These are phyloP conservation scores for Mycena polygramma DNA, from an alignment of 768 basidiomycete genomes.

Conservation along the genomic window DNA sequence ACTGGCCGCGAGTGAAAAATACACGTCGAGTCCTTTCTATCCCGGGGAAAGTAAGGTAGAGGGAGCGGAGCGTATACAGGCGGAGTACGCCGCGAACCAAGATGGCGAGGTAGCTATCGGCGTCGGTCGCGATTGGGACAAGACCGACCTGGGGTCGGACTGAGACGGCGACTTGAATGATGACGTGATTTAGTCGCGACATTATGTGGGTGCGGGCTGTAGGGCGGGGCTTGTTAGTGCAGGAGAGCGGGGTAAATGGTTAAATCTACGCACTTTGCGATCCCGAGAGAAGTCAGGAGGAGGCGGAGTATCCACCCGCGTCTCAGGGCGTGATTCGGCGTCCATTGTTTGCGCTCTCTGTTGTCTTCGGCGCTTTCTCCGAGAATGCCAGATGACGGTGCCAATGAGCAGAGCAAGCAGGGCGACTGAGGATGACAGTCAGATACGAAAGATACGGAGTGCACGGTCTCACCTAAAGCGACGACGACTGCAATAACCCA, in stretches of 20 bases:
- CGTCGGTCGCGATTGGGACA: no score
- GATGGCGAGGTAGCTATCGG: not conserved
- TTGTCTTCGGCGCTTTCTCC: slow-evolving; percentile 15
- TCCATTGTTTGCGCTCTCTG: not conserved
- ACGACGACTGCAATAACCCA: slow-evolving; percentile 31
- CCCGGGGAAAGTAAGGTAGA: not conserved
- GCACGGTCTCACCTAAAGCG: slow-evolving; percentile 15
- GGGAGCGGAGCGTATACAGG: not conserved
- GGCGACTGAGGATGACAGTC: slow-evolving; percentile 1
- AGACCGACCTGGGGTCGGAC: not conserved
- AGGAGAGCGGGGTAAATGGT: no score
- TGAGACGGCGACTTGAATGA: not conserved
- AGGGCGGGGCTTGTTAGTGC: not conserved
- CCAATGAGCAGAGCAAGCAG: slow-evolving; percentile 12
- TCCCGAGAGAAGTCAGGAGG: slow-evolving; percentile 9
- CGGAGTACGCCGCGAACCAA: not conserved
- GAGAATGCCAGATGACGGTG: slow-evolving; percentile 23
- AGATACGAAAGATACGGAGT: no score
- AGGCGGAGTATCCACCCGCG: not conserved
- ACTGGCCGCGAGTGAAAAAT: no score
- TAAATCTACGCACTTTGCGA: slow-evolving; percentile 7
- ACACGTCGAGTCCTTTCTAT: not conserved
- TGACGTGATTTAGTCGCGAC: not conserved
- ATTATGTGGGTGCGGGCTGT: slow-evolving; percentile 13
- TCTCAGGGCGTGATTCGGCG: not conserved